Percentiles rank a stretch among this genome's conserved stretches.
These are phyloP conservation scores for Blastosporella zonata DNA, from an alignment of 1,284 basidiomycete species.

Conservation along the genomic window DNA sequence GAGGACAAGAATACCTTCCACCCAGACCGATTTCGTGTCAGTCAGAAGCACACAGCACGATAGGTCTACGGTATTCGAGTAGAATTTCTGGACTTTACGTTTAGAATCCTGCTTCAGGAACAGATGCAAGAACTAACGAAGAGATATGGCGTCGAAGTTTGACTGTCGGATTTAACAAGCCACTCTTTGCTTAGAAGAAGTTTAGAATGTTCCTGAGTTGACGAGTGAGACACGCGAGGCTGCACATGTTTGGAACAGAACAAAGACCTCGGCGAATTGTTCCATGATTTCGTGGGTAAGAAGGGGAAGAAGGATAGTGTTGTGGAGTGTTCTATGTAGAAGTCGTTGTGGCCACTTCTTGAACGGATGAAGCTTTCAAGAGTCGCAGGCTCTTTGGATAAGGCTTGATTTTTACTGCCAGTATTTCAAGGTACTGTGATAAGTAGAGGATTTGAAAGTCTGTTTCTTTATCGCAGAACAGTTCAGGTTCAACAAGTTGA, in stretches of 20 bases:
- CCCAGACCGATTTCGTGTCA: slow-evolving; percentile 71
- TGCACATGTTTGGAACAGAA: slow-evolving; percentile 11
- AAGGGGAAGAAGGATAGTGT: neutral
- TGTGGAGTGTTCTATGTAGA: too few relatives aligned
- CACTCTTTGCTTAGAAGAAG: slow-evolving; percentile 63
- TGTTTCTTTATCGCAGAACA: too few relatives aligned
- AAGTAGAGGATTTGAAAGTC: too few relatives aligned
- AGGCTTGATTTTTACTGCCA: too few relatives aligned
- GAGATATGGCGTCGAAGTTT: slow-evolving; percentile 62
- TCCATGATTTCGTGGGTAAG: slow-evolving; percentile 37
- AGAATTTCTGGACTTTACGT: slow-evolving; percentile 51
- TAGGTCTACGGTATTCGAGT: slow-evolving; percentile 50
- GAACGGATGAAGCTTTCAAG: too few relatives aligned
- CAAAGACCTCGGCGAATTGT: slow-evolving; percentile 53
- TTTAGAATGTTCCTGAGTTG: slow-evolving; percentile 51
- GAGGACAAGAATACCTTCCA: slow-evolving; percentile 52
- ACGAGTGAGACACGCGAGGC: slow-evolving; percentile 7
- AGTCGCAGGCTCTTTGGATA: too few relatives aligned
- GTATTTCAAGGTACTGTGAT: too few relatives aligned
- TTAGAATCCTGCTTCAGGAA: slow-evolving; percentile 15
- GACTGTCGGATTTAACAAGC: slow-evolving; percentile 62
- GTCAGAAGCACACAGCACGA: slow-evolving; percentile 63
- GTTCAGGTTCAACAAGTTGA: neutral
- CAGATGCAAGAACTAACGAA: slow-evolving; percentile 46
- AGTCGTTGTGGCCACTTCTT: too few relatives aligned